Evolutionary conservation across 768 basidiomycete species (phyloP).

Genomic region (Podaxis sp.): DNA sequence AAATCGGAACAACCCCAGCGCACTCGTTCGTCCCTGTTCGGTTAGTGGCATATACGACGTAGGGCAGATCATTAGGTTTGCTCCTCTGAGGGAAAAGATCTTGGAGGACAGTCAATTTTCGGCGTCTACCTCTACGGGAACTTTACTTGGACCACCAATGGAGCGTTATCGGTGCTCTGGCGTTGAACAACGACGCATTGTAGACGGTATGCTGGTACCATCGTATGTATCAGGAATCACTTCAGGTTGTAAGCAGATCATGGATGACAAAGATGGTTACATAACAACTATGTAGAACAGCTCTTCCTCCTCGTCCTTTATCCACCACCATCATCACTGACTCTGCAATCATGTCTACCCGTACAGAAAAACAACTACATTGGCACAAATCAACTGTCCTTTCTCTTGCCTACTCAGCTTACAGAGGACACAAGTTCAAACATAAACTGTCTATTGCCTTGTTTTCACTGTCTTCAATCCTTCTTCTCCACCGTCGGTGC

Average conservation of each 20-base stretch:
- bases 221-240: neutral
- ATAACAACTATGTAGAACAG: slow-evolving; percentile 27
- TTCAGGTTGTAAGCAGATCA: slow-evolving; percentile 8
- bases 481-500: slow-evolving; percentile 21
- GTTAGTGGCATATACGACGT: neutral
- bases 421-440: neutral
- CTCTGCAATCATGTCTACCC: slow-evolving; percentile 9
- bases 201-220: neutral
- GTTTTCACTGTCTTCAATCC: neutral
- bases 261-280: slow-evolving; percentile 43
- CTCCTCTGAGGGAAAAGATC: neutral
- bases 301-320: slow-evolving; percentile 33
- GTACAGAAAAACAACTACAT: slow-evolving; percentile 8
- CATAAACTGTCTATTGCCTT: neutral
- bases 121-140: neutral
- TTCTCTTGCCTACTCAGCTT: neutral
- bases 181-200: neutral
- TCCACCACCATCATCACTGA: slow-evolving; percentile 17
- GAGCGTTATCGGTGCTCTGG: neutral
- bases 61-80: neutral
- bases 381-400: neutral
- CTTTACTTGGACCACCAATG: neutral
- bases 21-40: neutral
- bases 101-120: neutral
- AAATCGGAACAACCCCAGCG: neutral